Conservation (phyloP, 331 rosid genomes). For the Cydonia oblonga region DNA sequence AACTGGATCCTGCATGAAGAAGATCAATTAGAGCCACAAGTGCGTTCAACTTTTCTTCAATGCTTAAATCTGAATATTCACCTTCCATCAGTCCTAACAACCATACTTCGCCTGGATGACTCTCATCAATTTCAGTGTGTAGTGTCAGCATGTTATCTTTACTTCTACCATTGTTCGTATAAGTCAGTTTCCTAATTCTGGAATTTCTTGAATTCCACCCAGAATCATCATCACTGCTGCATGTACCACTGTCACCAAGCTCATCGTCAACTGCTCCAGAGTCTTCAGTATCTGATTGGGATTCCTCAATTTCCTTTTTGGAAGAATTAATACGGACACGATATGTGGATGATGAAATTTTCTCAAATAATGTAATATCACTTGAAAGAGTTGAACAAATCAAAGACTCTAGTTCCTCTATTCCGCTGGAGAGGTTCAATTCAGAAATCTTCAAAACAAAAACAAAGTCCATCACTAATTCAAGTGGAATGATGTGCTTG, state of each 20-base stretch:
- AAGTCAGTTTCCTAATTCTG: conserved; percentile 26
- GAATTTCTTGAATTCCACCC: conserved; percentile 37
- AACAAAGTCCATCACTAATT: conserved; percentile 10
- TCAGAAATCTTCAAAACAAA: conserved; percentile 55
- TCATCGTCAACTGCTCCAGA: conserved; percentile 77
- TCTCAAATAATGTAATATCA: conserved; percentile 88
- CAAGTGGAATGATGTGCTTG: conserved; percentile 8
- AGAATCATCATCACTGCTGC: conserved; percentile 56
- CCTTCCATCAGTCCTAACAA: conserved; percentile 84
- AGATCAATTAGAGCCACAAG: conserved; percentile 78
- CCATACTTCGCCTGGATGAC: conserved; percentile 89
- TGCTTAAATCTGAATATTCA: conserved; percentile 80
- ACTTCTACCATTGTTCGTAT: conserved; percentile 11
- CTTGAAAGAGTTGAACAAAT: conserved; percentile 76
- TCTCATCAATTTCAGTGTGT: conserved; percentile 83
- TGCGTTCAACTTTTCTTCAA: conserved; percentile 83
- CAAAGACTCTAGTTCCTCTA: conserved; percentile 63
- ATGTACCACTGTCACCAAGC: conserved; percentile 28
- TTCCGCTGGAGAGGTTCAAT: conserved; percentile 52
- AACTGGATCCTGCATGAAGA: conserved; percentile 67
- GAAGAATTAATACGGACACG: conserved; percentile 63
- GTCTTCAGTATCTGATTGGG: conserved; percentile 71
- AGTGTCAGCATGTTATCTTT: conserved; percentile 27
- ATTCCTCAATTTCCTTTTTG: conserved; percentile 47
- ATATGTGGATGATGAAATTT: conserved; percentile 76